Base-by-base conservation (phyloP, 1,139 yeast genomes). In the Wickerhamomyces sp. region DNA sequence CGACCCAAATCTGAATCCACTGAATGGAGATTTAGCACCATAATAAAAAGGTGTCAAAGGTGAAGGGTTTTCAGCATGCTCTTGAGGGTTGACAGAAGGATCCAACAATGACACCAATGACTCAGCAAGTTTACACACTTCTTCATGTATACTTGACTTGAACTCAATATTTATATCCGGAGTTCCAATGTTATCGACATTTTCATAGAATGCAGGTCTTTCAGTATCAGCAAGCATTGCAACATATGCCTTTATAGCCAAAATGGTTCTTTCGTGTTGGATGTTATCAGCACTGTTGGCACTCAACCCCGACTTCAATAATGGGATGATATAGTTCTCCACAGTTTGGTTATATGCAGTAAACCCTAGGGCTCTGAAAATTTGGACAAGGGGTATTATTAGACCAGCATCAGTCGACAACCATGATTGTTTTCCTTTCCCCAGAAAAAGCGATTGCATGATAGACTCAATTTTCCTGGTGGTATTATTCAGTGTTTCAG, bases 401-500 rank as follows among this genome's bases (percentile, higher is more conserved):
- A 90, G 67, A 23, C 72, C 69, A 7, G 76, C 65, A 53, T 88
- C 95, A 4, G 81, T 71, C 0, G 79, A 73, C 2, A 84, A 60
- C 88, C 91, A 85, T 62, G 85, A 84, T 42, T 79, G 80, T 58
- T 88, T 90, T 53, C 81, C 82, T 45, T 71, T 68, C 13, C 71
- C 68, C 48, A 82, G 75, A 41, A 87, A 70, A 37, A 84, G 62
- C 8, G 79, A 55, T 42, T 78, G 76, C 57, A 83, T 79, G 31
- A 93, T 66, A 6, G 66, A 63, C 32, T 77, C 84, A 31, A 84
- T 66, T 42, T 80, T 79, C 53, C 89, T 84, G 3, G 91, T 80
- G 0, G 96, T 90, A 49, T 86, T 84, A 61, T 91, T 91, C 54
- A 91, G 69, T 0, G 97, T 85, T 56, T 94, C 99, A 0, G 95